Conservation (phyloP, 1,284 basidiomycete genomes). For the Wolfiporia cocos region DNA sequence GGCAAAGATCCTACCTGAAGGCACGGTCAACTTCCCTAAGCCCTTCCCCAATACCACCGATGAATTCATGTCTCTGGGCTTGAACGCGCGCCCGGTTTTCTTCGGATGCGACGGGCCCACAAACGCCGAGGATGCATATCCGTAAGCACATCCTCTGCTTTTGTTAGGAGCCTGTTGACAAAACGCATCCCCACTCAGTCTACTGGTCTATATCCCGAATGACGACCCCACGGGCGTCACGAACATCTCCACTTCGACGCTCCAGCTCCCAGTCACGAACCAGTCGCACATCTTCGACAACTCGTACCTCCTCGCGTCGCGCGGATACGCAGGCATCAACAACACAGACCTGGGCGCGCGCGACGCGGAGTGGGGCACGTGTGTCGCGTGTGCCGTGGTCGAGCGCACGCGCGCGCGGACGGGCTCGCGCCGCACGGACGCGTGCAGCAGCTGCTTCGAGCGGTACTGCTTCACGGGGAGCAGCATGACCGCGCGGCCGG, state of each 20-base stretch:
- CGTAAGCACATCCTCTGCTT: neutral
- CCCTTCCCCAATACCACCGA: constrained; percentile 8
- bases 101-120: constrained; percentile 8
- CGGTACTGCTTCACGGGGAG: constrained; percentile 7
- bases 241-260: constrained; percentile 6
- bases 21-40: constrained; percentile 6
- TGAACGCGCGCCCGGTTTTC: constrained; percentile 6
- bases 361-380: constrained; percentile 7
- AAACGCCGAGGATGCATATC: neutral
- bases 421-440: constrained; percentile 1
- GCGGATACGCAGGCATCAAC: constrained; percentile 2
- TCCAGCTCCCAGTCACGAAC: constrained; percentile 6
- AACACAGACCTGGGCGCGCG: neutral
- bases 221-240: constrained; percentile 6
- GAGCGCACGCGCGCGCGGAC: constrained; percentile 3
- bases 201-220: constrained; percentile 8
- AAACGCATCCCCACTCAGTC: neutral
- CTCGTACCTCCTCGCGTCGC: constrained; percentile 5
- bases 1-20: constrained; percentile 1
- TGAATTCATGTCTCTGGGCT: constrained; percentile 4
- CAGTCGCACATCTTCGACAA: constrained; percentile 4
- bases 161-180: neutral
- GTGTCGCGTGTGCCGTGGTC: constrained; percentile 7
- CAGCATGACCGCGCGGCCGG: neutral
- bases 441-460: constrained; percentile 5